A percentile compares a stretch with the other conserved stretches of the same genome.
Conservation (phyloP, 169 alveolate genomes). For the Plasmodium relictum region DNA sequence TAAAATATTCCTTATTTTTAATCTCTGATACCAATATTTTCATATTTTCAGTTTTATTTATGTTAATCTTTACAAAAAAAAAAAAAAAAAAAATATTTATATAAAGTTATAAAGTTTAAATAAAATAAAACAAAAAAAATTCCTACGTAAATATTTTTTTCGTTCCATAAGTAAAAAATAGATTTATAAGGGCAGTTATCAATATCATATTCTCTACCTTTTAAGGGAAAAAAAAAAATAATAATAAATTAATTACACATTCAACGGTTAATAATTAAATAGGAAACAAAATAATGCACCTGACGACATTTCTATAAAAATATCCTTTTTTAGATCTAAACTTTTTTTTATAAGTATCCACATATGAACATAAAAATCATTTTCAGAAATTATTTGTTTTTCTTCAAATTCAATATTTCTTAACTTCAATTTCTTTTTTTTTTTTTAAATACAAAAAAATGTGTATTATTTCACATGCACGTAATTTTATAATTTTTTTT, state of each 20-base stretch:
- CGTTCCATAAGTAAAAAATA: conserved; percentile 71
- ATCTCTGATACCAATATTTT: conserved; percentile 39
- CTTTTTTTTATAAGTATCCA: conserved; percentile 77
- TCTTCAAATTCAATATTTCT: conserved; percentile 40
- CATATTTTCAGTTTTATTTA: conserved; percentile 30
- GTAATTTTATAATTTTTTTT: neutral
- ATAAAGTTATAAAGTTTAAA: neutral
- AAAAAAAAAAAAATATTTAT: neutral
- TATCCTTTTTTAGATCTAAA: conserved; percentile 56
- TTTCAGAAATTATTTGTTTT: conserved; percentile 9
- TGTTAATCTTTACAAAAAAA: conserved; percentile 36
- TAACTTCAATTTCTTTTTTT: conserved; percentile 4
- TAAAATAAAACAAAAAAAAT: neutral
- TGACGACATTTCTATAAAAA: conserved; percentile 73
- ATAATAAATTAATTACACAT: neutral
- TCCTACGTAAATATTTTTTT: conserved; percentile 64
- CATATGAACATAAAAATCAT: conserved; percentile 55
- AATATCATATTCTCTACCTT: conserved; percentile 65
- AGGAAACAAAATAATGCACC: conserved; percentile 12
- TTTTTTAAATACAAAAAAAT: neutral
- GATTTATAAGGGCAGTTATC: conserved; percentile 59
- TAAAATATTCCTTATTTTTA: conserved; percentile 42
- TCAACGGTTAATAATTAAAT: neutral
- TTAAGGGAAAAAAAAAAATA: conserved; percentile 1
- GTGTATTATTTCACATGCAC: neutral